phyloP scores from a whole-genome alignment of 495 filamentous ascomycete genomes.

The Glonium stellatum region DNA sequence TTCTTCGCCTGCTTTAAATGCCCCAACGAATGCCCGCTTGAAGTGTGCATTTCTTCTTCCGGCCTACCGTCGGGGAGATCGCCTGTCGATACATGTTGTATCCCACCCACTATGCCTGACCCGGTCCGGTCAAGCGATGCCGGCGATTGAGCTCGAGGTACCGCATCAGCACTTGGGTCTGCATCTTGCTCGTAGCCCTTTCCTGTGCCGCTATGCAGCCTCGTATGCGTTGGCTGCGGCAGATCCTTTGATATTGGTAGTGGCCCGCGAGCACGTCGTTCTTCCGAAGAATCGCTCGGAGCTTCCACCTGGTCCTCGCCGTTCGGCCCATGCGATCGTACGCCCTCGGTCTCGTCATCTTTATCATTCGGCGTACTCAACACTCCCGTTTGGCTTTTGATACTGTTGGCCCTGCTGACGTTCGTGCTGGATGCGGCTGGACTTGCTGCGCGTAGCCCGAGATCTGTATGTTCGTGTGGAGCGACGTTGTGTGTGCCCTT shows the following conservation, averaged over 20 bases:
- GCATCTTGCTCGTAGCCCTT: conserved; percentile 4
- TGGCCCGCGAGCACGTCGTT: conserved; percentile 6
- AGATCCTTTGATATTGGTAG: conserved; percentile 6
- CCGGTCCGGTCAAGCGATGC: background rate
- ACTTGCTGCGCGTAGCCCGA: conserved; percentile 59
- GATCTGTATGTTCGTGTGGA: conserved; percentile 42
- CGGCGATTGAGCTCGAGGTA: conserved; percentile 5
- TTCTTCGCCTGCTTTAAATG: conserved; percentile 12
- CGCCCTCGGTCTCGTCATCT: conserved; percentile 24
- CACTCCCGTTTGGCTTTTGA: conserved; percentile 22
- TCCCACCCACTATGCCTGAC: conserved; percentile 8
- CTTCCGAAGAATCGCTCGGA: conserved; percentile 8
- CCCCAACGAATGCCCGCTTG: conserved; percentile 19
- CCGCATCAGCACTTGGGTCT: background rate
- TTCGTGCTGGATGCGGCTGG: conserved; percentile 47
- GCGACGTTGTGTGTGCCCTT: conserved; percentile 38
- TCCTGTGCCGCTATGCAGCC: background rate
- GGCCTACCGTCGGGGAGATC: conserved; percentile 26
- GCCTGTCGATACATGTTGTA: conserved; percentile 23
- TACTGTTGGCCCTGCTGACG: conserved; percentile 60
- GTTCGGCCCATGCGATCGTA: conserved; percentile 26
- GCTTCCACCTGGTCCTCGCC: conserved; percentile 16
- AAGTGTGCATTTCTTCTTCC: conserved; percentile 21
- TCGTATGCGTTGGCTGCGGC: background rate
- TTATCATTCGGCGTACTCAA: conserved; percentile 5